Evolutionary conservation across 108 stramenopile genomes (phyloP), one percentile per base, ranked within the genome.

Genomic region (Nannochloropsis gaditana): DNA sequence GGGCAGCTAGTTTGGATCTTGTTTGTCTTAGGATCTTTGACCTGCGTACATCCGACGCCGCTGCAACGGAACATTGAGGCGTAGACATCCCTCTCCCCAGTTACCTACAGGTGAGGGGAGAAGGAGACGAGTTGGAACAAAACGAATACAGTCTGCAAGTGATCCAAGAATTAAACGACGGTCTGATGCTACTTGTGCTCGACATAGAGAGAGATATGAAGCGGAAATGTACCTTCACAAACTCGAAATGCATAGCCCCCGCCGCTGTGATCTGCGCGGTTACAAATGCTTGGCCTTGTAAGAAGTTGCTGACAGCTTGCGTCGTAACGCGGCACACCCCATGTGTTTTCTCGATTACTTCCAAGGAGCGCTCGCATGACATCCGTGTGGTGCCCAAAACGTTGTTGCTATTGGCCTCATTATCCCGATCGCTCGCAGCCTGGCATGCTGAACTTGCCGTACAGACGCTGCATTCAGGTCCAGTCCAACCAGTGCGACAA

Each of bases 401-500:
- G 6, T 73, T 73, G 15, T 73, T n/a, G 59, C n/a, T 73, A n/a
- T 73, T n/a, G 19, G 2, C 59, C 19, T n/a, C 59, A n/a, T 73
- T 8, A n/a, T 73, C 19, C 59, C n/a, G 59, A 0, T 73, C 59
- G 19, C n/a, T 15, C 19, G n/a, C 59, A 8, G 59, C 59, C n/a
- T 73, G 59, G n/a, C 59, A 73, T 4, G 59, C 15, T 15, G 59
- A 73, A 73, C 59, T 73, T 15, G 59, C 59, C n/a, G 59, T 73
- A 73, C 59, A 73, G 59, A 73, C 59, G 59, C 59, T 73, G 59
- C 59, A 73, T 73, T 73, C 59, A 3, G 59, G 59, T n/a, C 59
- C 59, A 15, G n/a, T 73, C 59, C 59, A 73, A n/a, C 59, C 59
- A 15, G 59, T n/a, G 59, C 15, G 59, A 73, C 59, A 73, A 15